Evolutionary conservation across 495 filamentous ascomycete species (phyloP), one percentile per base, ranked within the genome.

Genomic region (Penicillium canariense): DNA sequence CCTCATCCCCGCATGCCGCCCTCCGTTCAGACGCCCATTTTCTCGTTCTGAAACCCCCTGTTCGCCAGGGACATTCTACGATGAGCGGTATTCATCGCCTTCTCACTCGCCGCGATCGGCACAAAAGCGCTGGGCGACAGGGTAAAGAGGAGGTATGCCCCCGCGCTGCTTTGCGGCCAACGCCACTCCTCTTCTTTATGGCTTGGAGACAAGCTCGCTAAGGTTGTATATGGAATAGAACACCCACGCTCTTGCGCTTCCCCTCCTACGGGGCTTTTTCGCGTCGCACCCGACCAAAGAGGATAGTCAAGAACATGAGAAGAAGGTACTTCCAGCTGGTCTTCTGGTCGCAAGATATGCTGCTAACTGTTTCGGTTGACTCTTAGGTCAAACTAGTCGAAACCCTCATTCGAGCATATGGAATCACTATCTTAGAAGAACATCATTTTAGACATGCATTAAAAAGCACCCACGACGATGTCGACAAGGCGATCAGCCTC

Each of bases 81-180:
- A 85, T 84, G 81, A 82, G 77, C 67, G 82, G 81, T 8, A 79
- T 88, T 56, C 79, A 84, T 56, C 73, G 82, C 57, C 86, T 94
- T 60, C 82, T 91, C 46, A 90, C 86, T 48, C 81, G 85, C 58
- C 82, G 88, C 39, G 88, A 92, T 38, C 90, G 87, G 68, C 71
- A 73, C 58, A 74, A 72, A 23, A 69, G 73, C 55, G 72, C 79
- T 63, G 63, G 59, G 47, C 80, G 77, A 54, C 75, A 74, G 52
- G 66, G 65, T 30, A 76, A 77, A 61, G 82, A 82, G 63, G 83
- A 76, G 68, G 73, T 76, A 68, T 20, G 30, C 39, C 10, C 14
- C 8, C 11, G 12, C n/a, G 23, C 14, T 38, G n/a, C 22, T 23
- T 28, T 39, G 14, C 12, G n/a, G 5, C 48, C 17, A 3, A 15